Conservation (phyloP, 495 filamentous ascomycete species). For the Xylaria grammica region DNA sequence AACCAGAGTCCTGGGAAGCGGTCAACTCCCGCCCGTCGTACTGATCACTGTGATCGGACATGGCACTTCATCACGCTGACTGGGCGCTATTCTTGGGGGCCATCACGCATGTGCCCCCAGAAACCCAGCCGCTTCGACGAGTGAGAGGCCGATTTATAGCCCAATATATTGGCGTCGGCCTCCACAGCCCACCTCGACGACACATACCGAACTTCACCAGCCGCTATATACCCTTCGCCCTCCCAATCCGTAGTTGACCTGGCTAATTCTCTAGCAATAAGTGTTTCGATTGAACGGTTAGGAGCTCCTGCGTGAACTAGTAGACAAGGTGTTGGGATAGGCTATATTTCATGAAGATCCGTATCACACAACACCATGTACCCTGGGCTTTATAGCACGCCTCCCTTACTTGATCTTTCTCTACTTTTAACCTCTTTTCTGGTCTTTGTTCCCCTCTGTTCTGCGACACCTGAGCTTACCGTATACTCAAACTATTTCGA, state of each 20-base stretch:
- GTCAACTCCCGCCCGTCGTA: constrained; percentile 12
- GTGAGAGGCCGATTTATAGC: constrained; percentile 46
- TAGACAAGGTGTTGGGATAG: constrained; percentile 33
- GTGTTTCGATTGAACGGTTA: constrained; percentile 50
- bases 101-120: constrained; percentile 42
- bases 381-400: constrained; percentile 38
- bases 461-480: constrained; percentile 32
- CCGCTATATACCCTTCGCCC: constrained; percentile 58
- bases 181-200: constrained; percentile 35
- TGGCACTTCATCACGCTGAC: constrained; percentile 38
- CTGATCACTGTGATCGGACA: constrained; percentile 20
- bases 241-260: constrained; percentile 41
- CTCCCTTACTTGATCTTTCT: constrained; percentile 32
- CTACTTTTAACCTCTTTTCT: constrained; percentile 33
- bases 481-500: constrained; percentile 56
- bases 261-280: constrained; percentile 48
- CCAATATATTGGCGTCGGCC: constrained; percentile 32
- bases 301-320: constrained; percentile 42
- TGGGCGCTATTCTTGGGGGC: constrained; percentile 40
- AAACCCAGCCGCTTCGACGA: constrained; percentile 41
- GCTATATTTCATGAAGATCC: constrained; percentile 38
- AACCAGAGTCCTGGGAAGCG: constrained; percentile 21
- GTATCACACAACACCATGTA: constrained; percentile 39
- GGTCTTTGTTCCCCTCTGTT: constrained; percentile 44
- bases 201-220: constrained; percentile 53